These are phyloP conservation scores for Vicia sativa DNA, from an alignment of 306 rosid species.

Conservation along the genomic window DNA sequence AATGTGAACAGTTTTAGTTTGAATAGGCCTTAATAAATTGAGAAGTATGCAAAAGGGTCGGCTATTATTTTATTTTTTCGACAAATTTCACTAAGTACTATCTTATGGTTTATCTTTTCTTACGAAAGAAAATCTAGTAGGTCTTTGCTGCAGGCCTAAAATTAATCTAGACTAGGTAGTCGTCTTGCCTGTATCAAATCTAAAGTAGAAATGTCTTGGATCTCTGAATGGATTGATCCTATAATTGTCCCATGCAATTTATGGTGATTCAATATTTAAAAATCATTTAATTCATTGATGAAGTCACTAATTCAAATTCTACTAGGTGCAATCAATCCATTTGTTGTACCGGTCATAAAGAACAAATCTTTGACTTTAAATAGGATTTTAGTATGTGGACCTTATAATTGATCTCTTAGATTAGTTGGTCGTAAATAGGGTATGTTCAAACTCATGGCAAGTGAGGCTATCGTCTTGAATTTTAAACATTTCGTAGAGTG, in stretches of 20 bases:
- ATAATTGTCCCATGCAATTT: neutral
- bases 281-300: no score
- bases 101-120: slow-evolving; percentile 26
- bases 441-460: no score
- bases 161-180: slow-evolving; percentile 28
- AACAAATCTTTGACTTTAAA: no score
- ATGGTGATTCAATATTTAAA: no score
- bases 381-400: no score
- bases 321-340: no score
- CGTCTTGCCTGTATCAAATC: slow-evolving; percentile 26
- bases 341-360: no score
- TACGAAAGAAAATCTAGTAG: slow-evolving; percentile 32
- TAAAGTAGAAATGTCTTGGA: slow-evolving; percentile 27
- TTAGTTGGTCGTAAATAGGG: no score
- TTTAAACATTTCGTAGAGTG: no score
- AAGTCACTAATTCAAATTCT: no score
- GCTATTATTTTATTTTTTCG: neutral
- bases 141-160: slow-evolving; percentile 39
- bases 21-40: slow-evolving; percentile 28
- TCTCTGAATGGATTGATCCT: slow-evolving; percentile 31
- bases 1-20: slow-evolving; percentile 35
- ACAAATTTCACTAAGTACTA: slow-evolving; percentile 25
- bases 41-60: slow-evolving; percentile 11
- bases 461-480: no score
- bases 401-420: no score